phyloP scores from a whole-genome alignment of 306 rosid species.

The Quercus wislizeni region DNA sequence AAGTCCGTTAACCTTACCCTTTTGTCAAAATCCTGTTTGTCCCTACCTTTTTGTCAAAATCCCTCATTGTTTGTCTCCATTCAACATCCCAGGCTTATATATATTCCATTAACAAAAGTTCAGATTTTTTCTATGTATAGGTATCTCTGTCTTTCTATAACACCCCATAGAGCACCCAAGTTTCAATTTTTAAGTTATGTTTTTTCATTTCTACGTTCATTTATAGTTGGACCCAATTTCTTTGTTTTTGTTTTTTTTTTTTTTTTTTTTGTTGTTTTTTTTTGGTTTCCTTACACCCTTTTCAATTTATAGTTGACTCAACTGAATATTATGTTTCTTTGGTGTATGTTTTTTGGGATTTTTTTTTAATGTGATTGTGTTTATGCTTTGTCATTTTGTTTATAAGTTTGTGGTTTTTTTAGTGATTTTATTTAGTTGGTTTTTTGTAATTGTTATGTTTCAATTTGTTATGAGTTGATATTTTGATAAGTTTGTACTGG shows the following conservation, averaged over 20 bases:
- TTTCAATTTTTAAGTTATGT: slow-evolving; percentile 40
- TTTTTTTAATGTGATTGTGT: neutral
- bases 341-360: too few species aligned
- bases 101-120: slow-evolving; percentile 27
- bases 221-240: too few species aligned
- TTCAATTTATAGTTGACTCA: neutral
- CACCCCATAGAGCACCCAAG: slow-evolving; percentile 1
- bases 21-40: neutral
- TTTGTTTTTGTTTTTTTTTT: too few species aligned
- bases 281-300: too few species aligned
- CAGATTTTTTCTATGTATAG: neutral
- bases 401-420: neutral
- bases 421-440: neutral
- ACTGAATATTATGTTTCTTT: neutral
- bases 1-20: too few species aligned
- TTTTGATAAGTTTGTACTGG: neutral
- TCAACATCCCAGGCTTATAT: slow-evolving; percentile 11
- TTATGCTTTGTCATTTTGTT: slow-evolving; percentile 21
- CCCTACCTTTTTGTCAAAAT: slow-evolving; percentile 11
- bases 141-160: slow-evolving; percentile 12
- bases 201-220: slow-evolving; percentile 2
- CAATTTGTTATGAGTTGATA: slow-evolving; percentile 1
- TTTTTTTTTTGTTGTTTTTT: too few species aligned
- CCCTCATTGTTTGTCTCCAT: too few species aligned
- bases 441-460: slow-evolving; percentile 11